These are phyloP conservation scores for Mucor lusitanicus DNA, from an alignment of 371 early-diverging fungal genomes.

Conservation along the genomic window DNA sequence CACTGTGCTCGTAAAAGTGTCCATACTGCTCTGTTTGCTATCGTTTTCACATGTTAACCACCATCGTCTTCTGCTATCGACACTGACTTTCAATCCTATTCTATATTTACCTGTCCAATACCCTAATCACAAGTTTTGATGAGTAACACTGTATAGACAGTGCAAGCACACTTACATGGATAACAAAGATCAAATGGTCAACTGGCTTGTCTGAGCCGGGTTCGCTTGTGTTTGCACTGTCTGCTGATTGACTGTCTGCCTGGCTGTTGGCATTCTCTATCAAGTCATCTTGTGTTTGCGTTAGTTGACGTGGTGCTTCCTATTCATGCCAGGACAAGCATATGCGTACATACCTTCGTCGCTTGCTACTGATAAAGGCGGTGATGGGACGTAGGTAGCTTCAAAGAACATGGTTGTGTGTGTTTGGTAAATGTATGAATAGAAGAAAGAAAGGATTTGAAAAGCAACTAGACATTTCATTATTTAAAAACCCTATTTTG, in stretches of 20 bases:
- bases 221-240: constrained; percentile 20
- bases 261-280: constrained; percentile 42
- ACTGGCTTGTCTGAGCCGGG: constrained; percentile 34
- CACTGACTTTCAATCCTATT: neutral
- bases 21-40: constrained; percentile 63
- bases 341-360: constrained; percentile 23
- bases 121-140: constrained; percentile 35
- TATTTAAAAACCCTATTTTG: neutral
- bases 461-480: neutral
- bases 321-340: neutral
- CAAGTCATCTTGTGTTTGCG: constrained; percentile 11
- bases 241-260: constrained; percentile 37
- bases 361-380: constrained; percentile 33
- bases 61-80: neutral
- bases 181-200: constrained; percentile 57
- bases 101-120: constrained; percentile 58
- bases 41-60: constrained; percentile 10
- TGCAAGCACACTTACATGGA: constrained; percentile 52
- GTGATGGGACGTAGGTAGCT: constrained; percentile 47
- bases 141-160: too few relatives aligned
- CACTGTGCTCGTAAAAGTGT: constrained; percentile 58
- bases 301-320: too few relatives aligned
- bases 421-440: constrained; percentile 5
- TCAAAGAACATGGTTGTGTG: constrained; percentile 46
- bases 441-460: constrained; percentile 10